phyloP scores from a whole-genome alignment of 176 grass and related monocot genomes.

The Oryza nivara region DNA sequence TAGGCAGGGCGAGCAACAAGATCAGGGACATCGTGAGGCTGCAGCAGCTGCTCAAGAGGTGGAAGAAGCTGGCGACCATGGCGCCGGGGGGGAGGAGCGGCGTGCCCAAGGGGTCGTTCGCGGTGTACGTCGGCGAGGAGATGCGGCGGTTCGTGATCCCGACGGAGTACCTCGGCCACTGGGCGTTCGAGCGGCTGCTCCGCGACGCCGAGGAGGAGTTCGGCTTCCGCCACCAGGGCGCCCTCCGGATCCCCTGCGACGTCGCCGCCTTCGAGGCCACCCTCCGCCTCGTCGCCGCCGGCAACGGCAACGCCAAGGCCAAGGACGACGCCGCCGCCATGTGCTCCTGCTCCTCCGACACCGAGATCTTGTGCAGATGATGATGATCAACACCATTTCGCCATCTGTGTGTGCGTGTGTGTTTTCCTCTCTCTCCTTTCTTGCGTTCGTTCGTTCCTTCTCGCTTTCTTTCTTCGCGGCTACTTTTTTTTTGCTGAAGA shows the following conservation, averaged over 20 bases:
- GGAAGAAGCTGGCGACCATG: conserved; percentile 65
- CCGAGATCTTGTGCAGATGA: conserved; percentile 73
- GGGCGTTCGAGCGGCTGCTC: conserved; percentile 74
- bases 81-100: conserved; percentile 36
- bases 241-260: conserved; percentile 82
- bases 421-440: conserved; percentile 49
- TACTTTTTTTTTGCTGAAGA: conserved; percentile 41
- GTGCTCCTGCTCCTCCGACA: conserved; percentile 63
- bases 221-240: conserved; percentile 85
- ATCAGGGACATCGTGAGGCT: conserved; percentile 78
- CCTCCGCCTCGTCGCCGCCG: conserved; percentile 55
- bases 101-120: conserved; percentile 73
- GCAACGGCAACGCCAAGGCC: conserved; percentile 44
- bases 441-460: conserved; percentile 28
- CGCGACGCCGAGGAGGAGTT: conserved; percentile 93
- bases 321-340: conserved; percentile 42
- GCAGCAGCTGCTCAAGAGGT: conserved; percentile 84
- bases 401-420: background rate
- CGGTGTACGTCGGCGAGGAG: conserved; percentile 86
- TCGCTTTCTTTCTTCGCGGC: conserved; percentile 47
- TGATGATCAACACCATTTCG: background rate
- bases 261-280: conserved; percentile 66
- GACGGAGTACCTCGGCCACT: conserved; percentile 75
- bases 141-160: conserved; percentile 95
- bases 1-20: conserved; percentile 67